phyloP scores from a whole-genome alignment of 2,329 filamentous ascomycete genomes.

The Trichoderma brevicompactum region DNA sequence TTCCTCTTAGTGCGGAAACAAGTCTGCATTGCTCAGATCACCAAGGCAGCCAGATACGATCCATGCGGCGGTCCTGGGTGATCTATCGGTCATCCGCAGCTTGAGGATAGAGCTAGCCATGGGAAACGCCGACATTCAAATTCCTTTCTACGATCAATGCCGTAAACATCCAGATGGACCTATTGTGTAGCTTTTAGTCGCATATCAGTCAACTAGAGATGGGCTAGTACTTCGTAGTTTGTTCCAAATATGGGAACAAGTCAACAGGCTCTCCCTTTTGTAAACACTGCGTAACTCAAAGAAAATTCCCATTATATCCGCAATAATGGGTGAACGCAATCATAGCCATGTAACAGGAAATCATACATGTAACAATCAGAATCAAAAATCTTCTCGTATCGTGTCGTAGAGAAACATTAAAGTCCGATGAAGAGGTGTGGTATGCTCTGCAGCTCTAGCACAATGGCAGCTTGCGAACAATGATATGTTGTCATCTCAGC shows the following conservation, averaged over 20 bases:
- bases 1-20: not conserved
- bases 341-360: not conserved
- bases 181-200: not conserved
- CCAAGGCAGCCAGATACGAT: not conserved
- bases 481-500: not conserved
- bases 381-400: not conserved
- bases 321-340: not conserved
- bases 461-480: not conserved
- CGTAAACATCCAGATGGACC: not conserved
- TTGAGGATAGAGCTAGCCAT: not conserved
- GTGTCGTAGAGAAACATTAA: not conserved
- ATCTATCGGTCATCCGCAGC: not conserved
- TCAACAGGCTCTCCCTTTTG: not conserved
- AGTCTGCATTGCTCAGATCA: not conserved
- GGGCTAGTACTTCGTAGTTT: not conserved
- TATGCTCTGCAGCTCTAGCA: not conserved
- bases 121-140: not conserved
- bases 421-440: not conserved
- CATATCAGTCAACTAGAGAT: not conserved
- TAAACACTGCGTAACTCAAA: not conserved
- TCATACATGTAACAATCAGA: not conserved
- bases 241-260: not conserved
- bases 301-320: not conserved
- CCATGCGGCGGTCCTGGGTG: not conserved
- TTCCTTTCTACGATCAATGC: not conserved